Base-by-base conservation (phyloP, 495 filamentous ascomycete genomes). In the Aspergillus mulundensis region DNA sequence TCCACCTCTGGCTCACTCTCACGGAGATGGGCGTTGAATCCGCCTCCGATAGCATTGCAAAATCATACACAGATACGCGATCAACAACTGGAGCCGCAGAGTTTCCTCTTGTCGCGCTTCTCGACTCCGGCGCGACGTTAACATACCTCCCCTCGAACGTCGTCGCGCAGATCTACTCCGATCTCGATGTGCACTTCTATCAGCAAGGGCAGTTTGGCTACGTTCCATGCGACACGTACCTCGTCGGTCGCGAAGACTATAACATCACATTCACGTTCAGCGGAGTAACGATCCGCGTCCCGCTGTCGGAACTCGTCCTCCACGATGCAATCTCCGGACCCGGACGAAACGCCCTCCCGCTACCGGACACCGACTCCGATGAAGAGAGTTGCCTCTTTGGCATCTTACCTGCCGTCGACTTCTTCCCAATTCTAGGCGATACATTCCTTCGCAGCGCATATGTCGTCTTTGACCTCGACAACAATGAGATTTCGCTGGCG, bases 361-460 rank as follows among this genome's bases (percentile, higher is more conserved):
- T 36, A 2, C 32, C 32, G 5, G 12, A 59, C 21, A 0, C 59
- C 21, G 0, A 43, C 14, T 59, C 51, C n/a, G 62, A 57, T 54
- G 49, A 57, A 23, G 10, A 50, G 0, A 74, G 81, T 38, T 90
- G 87, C 53, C 68, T 84, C 32, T 87, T 89, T 61, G 88, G 88
- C 50, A 80, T 96, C 56, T 70, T 83, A 15, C 80, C 84, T 8
- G 83, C 81, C 11, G 42, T 58, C 12, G 59, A 69, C 14, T 81
- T 81, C 41, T 83, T 82, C 15, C 81, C 80, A 39, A 84, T 95
- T 3, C 72, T 96, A 20, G 91, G 91, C 21, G 91, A 95, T 64
- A 90, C 90, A 0, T 96, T 96, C 75, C 78, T 96, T n/a, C 79
- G 91, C 32, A 86, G 85, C 34, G 91, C 91, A 0, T 96, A 96